Evolutionary conservation across 345 rosid genomes (phyloP).

Genomic region (Diplotaxis tenuifolia): DNA sequence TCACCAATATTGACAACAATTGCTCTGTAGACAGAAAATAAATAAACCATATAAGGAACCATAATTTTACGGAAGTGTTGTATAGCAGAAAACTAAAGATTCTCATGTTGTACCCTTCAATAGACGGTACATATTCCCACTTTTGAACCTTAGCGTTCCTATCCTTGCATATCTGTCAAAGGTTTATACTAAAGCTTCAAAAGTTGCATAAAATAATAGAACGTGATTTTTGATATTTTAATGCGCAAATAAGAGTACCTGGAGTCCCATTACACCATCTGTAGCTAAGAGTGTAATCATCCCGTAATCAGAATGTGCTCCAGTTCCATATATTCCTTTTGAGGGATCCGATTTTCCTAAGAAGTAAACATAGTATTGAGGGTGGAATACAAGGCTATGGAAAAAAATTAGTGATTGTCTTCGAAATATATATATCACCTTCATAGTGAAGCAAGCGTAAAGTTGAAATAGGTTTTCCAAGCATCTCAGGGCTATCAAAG

Average conservation of each 20-base stretch:
- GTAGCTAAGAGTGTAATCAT: conserved; percentile 79
- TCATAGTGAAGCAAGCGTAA: conserved; percentile 71
- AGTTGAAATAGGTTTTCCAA: conserved; percentile 67
- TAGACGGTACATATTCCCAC: conserved; percentile 77
- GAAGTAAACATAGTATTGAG: background rate
- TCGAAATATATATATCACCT: conserved; percentile 40
- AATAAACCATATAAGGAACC: background rate
- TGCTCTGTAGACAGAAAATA: conserved; percentile 42
- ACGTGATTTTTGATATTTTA: background rate
- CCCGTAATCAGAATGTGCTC: conserved; percentile 88
- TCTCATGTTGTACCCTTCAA: conserved; percentile 55
- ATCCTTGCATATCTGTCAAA: conserved; percentile 72
- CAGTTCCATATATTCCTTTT: conserved; percentile 72
- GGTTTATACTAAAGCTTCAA: background rate
- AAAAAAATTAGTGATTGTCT: background rate
- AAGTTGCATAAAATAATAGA: background rate
- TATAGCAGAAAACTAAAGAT: background rate
- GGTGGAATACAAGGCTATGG: too few species aligned
- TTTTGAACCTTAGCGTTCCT: conserved; percentile 54
- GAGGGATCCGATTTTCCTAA: conserved; percentile 59
- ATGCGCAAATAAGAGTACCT: conserved; percentile 39
- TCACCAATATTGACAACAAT: conserved; percentile 79
- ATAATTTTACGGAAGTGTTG: background rate
- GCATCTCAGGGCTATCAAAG: conserved; percentile 75
- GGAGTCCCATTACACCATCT: conserved; percentile 68